Conservation (phyloP, 257 asterid species). For the Plantago ovata region DNA sequence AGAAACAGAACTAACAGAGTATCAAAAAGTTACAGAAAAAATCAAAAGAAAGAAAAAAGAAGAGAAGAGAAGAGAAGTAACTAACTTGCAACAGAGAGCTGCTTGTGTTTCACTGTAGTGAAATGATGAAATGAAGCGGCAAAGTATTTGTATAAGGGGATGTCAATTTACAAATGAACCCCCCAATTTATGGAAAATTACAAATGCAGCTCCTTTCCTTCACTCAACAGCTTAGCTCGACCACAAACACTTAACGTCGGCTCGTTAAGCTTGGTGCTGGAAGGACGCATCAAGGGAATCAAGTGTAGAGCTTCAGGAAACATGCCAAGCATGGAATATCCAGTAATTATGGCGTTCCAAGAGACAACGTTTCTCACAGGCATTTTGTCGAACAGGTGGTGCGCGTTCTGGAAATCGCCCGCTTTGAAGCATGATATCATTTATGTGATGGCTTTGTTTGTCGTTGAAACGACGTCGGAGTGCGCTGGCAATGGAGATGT, state of each 20-base stretch:
- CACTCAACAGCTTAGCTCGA: slow-evolving; percentile 30
- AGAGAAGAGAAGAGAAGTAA: no score
- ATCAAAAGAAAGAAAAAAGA: no score
- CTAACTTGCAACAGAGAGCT: no score
- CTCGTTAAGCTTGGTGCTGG: slow-evolving; percentile 44
- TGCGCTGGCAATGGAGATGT: neutral
- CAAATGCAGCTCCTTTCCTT: slow-evolving; percentile 60
- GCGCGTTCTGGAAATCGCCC: slow-evolving; percentile 50
- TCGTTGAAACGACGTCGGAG: slow-evolving; percentile 28
- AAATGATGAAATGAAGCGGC: no score
- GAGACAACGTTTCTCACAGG: slow-evolving; percentile 60
- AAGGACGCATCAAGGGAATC: slow-evolving; percentile 47
- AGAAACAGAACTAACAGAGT: no score
- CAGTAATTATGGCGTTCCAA: slow-evolving; percentile 77
- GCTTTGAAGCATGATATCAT: slow-evolving; percentile 14
- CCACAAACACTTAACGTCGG: slow-evolving; percentile 61
- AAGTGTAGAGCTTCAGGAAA: slow-evolving; percentile 34
- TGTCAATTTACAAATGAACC: no score
- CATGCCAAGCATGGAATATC: slow-evolving; percentile 44
- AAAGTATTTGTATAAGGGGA: no score
- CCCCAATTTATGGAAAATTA: no score
- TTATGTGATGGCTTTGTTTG: slow-evolving; percentile 42
- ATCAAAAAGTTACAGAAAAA: no score
- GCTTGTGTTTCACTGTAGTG: no score
- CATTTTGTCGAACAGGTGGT: slow-evolving; percentile 65